These are phyloP conservation scores for Colletotrichum scovillei DNA, from an alignment of 2,329 filamentous ascomycete genomes.

Conservation along the genomic window DNA sequence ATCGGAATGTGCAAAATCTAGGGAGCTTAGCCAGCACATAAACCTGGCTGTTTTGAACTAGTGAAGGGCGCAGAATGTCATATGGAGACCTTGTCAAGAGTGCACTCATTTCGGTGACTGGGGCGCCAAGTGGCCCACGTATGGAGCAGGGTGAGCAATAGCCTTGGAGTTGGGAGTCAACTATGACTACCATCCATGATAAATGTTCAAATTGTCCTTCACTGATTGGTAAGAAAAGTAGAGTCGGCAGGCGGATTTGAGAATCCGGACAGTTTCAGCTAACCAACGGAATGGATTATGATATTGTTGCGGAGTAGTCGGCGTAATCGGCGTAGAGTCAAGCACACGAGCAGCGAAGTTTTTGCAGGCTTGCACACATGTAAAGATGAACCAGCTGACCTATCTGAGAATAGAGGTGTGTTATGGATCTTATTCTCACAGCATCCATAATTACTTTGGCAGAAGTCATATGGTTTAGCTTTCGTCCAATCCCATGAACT, in stretches of 20 bases:
- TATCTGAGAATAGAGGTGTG: neutral
- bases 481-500: neutral
- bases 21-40: no score
- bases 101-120: no score
- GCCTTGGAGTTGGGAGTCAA: neutral
- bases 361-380: neutral
- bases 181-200: neutral
- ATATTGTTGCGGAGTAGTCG: neutral
- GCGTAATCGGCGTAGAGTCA: neutral
- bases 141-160: neutral
- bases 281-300: neutral
- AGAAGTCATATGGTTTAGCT: neutral
- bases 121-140: neutral
- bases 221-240: neutral
- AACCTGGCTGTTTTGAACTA: neutral
- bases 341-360: neutral
- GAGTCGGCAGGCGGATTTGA: neutral
- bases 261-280: no score
- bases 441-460: neutral
- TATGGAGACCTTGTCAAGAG: neutral
- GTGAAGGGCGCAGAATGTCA: slow-evolving; percentile 9
- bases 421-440: neutral
- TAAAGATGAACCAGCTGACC: neutral
- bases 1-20: neutral
- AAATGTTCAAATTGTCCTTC: neutral